Percentiles rank a stretch among this genome's conserved stretches.
phyloP scores from a whole-genome alignment of 768 basidiomycete species.

The Cystobasidium onofrii region DNA sequence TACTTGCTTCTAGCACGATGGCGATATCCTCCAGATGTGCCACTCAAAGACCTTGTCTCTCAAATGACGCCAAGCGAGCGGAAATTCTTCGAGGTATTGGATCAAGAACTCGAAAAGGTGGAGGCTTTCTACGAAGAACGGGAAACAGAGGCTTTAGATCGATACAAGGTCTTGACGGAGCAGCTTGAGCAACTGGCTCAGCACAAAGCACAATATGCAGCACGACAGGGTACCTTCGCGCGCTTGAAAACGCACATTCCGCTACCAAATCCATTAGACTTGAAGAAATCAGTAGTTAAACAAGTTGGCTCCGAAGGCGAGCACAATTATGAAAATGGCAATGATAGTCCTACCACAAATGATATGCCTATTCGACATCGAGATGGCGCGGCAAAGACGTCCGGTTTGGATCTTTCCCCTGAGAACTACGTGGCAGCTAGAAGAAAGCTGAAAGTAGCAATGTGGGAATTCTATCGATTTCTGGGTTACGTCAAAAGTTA shows the following conservation, averaged over 20 bases:
- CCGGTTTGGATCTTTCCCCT: slow-evolving; percentile 51
- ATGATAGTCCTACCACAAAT: not conserved
- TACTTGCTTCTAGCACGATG: slow-evolving; percentile 1
- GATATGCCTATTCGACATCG: not conserved
- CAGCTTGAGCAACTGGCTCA: slow-evolving; percentile 69
- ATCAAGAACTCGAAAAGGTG: slow-evolving; percentile 73
- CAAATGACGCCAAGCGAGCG: slow-evolving; percentile 57
- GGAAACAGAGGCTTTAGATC: slow-evolving; percentile 53
- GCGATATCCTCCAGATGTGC: slow-evolving; percentile 20
- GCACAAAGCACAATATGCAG: slow-evolving; percentile 54
- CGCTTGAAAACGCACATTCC: not conserved
- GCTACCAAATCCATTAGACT: not conserved
- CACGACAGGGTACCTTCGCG: not conserved
- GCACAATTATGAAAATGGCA: not conserved
- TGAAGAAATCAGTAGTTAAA: not conserved
- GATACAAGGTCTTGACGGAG: slow-evolving; percentile 51
- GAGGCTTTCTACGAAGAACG: slow-evolving; percentile 71
- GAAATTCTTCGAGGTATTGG: slow-evolving; percentile 68
- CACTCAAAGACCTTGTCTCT: slow-evolving; percentile 49
- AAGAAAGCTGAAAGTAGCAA: slow-evolving; percentile 71
- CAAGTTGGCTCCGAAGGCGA: not conserved
- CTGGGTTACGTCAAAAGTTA: slow-evolving; percentile 83
- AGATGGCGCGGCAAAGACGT: not conserved
- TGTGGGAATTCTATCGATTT: slow-evolving; percentile 70
- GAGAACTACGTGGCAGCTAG: slow-evolving; percentile 78